Conservation (phyloP, 208 protist species). For the Crithidia brevicula region DNA sequence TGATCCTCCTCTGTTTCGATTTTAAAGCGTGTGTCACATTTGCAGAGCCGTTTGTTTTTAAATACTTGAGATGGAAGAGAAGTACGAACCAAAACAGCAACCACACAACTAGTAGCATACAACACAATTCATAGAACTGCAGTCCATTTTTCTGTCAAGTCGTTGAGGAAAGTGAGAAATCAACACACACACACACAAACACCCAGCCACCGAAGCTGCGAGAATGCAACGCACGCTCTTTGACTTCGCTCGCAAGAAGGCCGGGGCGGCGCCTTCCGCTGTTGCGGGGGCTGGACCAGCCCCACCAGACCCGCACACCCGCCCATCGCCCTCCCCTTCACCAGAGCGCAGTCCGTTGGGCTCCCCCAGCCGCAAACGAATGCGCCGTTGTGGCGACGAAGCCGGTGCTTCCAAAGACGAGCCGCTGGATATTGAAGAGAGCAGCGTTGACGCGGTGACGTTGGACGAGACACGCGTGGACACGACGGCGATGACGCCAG, state of each 20-base stretch:
- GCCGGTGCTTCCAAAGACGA: not conserved
- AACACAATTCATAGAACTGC: not conserved
- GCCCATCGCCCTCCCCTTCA: not conserved
- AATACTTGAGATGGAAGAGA: not conserved
- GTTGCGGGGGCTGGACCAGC: not conserved
- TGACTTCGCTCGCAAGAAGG: slow-evolving; percentile 19
- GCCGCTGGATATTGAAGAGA: not conserved
- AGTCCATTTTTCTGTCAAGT: not conserved
- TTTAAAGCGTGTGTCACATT: not conserved
- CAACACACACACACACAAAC: not conserved
- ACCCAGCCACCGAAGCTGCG: not conserved
- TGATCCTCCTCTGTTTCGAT: not conserved
- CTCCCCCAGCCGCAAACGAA: not conserved
- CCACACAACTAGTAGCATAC: too few relatives aligned
- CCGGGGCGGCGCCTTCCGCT: not conserved
- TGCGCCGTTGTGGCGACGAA: not conserved
- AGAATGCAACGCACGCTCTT: slow-evolving; percentile 36
- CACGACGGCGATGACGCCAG: not conserved
- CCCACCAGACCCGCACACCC: not conserved
- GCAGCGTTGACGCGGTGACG: not conserved
- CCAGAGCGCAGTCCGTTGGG: not conserved
- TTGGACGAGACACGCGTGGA: not conserved
- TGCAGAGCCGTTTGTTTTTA: not conserved
- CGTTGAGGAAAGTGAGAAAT: not conserved
- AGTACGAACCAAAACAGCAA: not conserved